Conservation (phyloP, 805 yeast genomes). For the Barnettozyma populi region DNA sequence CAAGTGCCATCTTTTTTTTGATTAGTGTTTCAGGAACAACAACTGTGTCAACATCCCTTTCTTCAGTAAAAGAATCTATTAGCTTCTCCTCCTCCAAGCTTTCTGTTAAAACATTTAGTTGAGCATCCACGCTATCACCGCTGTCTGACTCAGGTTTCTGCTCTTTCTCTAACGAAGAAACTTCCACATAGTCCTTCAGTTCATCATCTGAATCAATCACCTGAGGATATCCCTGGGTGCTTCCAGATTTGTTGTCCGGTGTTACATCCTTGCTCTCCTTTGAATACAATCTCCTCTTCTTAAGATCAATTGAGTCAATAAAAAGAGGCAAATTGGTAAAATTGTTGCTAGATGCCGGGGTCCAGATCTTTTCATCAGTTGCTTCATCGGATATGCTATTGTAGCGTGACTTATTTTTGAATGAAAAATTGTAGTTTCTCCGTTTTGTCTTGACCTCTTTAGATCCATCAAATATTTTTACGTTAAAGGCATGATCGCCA, state of each 20-base stretch:
- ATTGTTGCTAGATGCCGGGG: constrained; percentile 37
- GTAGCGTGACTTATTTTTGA: not conserved
- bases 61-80: not conserved
- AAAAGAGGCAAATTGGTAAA: constrained; percentile 37
- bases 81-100: constrained; percentile 5
- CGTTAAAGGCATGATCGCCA: constrained; percentile 43
- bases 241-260: not conserved
- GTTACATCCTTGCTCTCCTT: constrained; percentile 10
- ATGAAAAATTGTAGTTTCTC: constrained; percentile 10
- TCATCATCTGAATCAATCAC: not conserved
- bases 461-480: constrained; percentile 34
- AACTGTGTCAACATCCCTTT: not conserved
- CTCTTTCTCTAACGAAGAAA: not conserved
- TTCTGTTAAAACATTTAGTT: constrained; percentile 4
- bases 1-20: constrained; percentile 34
- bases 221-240: not conserved
- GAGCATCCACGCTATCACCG: constrained; percentile 5
- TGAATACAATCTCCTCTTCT: constrained; percentile 29
- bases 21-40: constrained; percentile 13
- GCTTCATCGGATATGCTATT: not conserved
- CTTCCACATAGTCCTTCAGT: constrained; percentile 8
- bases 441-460: constrained; percentile 19
- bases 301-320: constrained; percentile 26
- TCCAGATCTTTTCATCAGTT: constrained; percentile 31
- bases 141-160: not conserved